Percentiles rank a stretch among this genome's conserved stretches.
These are phyloP conservation scores for Raffaelea albimanens DNA, from an alignment of 2,329 filamentous ascomycete species.

Conservation along the genomic window DNA sequence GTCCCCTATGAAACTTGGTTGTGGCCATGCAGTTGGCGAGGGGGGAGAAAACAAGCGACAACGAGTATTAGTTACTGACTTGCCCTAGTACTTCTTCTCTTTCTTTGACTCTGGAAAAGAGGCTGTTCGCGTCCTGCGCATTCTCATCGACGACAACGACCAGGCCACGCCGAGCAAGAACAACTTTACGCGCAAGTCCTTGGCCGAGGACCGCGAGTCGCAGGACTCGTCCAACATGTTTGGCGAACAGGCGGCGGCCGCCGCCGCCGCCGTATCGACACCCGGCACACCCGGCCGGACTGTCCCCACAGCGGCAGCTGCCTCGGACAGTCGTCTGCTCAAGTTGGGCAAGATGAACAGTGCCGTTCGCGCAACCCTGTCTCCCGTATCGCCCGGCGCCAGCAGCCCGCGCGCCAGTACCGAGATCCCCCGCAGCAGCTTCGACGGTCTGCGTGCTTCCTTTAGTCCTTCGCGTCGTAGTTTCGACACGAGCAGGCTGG, in stretches of 20 bases:
- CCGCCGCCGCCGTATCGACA: slow-evolving; percentile 12
- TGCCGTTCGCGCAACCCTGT: slow-evolving; percentile 51
- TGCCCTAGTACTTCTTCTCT: slow-evolving; percentile 97
- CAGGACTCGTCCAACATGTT: slow-evolving; percentile 6
- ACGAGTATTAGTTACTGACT: slow-evolving; percentile 22
- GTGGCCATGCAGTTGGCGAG: too few species aligned
- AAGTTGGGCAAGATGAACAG: slow-evolving; percentile 38
- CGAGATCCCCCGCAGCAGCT: slow-evolving; percentile 42
- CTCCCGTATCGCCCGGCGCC: slow-evolving; percentile 36
- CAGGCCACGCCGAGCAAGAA: slow-evolving; percentile 17
- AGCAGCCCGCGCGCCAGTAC: slow-evolving; percentile 46
- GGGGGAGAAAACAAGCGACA: neutral
- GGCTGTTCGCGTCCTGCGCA: slow-evolving; percentile 68
- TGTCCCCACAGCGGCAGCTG: neutral
- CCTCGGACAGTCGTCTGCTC: neutral
- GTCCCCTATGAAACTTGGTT: slow-evolving; percentile 24
- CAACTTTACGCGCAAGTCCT: neutral
- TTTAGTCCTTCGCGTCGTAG: slow-evolving; percentile 32
- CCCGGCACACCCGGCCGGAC: neutral
- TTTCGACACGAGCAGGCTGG: slow-evolving; percentile 37
- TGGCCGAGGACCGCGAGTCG: slow-evolving; percentile 5
- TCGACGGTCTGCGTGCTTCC: slow-evolving; percentile 38
- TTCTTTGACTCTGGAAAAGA: slow-evolving; percentile 84
- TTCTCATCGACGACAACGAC: slow-evolving; percentile 58
- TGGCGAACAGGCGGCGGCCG: neutral